phyloP scores from a whole-genome alignment of 306 rosid species.

The Fragaria vesca region DNA sequence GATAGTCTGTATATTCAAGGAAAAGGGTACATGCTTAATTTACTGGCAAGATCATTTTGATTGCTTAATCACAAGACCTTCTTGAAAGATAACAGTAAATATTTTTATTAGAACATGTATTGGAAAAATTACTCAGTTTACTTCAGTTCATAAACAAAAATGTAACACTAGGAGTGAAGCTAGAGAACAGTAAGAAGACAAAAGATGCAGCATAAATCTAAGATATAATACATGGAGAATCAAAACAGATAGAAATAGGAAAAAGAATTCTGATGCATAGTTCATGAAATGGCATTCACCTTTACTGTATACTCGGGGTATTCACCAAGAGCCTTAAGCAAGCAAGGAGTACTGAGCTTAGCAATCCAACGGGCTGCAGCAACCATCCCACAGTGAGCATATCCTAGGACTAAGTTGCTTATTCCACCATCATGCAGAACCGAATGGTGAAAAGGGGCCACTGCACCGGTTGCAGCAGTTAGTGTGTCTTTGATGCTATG shows the following conservation, averaged over 20 bases:
- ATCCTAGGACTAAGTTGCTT: slow-evolving; percentile 88
- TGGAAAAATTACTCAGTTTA: not conserved
- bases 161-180: not conserved
- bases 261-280: not conserved
- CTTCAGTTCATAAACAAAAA: not conserved
- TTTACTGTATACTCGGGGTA: slow-evolving; percentile 73
- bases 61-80: not conserved
- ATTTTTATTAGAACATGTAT: not conserved
- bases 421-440: slow-evolving; percentile 93
- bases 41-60: not conserved
- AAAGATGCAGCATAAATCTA: not conserved
- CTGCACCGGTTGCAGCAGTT: slow-evolving; percentile 96
- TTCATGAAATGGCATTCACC: slow-evolving; percentile 38
- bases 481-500: slow-evolving; percentile 97
- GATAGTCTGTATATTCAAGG: not conserved
- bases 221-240: not conserved
- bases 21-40: too few relatives aligned
- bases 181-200: not conserved
- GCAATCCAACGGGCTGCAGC: slow-evolving; percentile 99
- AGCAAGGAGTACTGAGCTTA: slow-evolving; percentile 80
- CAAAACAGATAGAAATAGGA: not conserved
- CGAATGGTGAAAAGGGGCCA: slow-evolving; percentile 93
- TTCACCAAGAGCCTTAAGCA: slow-evolving; percentile 72
- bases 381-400: slow-evolving; percentile 99
- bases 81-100: not conserved